Evolutionary conservation across 1,284 basidiomycete genomes (phyloP).

Genomic region (Fistulinella cinereoalba): DNA sequence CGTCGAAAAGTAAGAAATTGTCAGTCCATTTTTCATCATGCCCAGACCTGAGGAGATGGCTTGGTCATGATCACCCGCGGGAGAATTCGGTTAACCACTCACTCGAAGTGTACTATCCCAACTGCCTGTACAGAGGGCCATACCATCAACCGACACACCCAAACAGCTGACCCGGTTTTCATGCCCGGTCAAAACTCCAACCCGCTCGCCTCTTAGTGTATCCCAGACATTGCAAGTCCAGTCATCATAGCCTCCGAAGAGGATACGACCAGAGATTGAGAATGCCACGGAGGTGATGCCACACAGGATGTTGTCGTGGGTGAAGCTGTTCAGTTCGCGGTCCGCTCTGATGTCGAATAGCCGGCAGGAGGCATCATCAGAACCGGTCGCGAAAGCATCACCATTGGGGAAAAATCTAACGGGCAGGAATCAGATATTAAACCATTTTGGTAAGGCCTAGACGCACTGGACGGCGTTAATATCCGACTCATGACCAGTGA

Average conservation of each 20-base stretch:
- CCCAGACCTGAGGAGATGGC: conserved; percentile 50
- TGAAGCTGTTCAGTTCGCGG: conserved; percentile 94
- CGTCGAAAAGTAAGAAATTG: conserved; percentile 17
- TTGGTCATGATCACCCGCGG: conserved; percentile 10
- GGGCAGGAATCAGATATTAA: conserved; percentile 12
- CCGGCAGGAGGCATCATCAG: conserved; percentile 97
- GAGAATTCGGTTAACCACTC: conserved; percentile 32
- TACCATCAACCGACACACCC: conserved; percentile 93
- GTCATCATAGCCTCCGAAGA: conserved; percentile 99
- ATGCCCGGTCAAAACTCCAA: conserved; percentile 94
- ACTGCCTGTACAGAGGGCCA: conserved; percentile 96
- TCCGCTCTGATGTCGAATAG: conserved; percentile 98
- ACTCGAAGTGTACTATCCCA: conserved; percentile 98
- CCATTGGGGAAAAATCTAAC: conserved; percentile 97
- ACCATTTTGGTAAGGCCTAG: conserved; percentile 13
- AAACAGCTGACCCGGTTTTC: conserved; percentile 97
- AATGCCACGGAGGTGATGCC: conserved; percentile 99
- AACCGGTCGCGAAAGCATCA: conserved; percentile 97
- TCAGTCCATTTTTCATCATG: conserved; percentile 40
- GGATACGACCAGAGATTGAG: conserved; percentile 93
- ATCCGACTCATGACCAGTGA: conserved; percentile 97
- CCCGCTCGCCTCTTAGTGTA: conserved; percentile 95
- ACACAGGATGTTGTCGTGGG: conserved; percentile 97
- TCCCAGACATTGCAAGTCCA: conserved; percentile 99
- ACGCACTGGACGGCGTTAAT: conserved; percentile 97